phyloP scores from a whole-genome alignment of 225 moss, liverwort and hornwort species.

The Asterella californica region DNA sequence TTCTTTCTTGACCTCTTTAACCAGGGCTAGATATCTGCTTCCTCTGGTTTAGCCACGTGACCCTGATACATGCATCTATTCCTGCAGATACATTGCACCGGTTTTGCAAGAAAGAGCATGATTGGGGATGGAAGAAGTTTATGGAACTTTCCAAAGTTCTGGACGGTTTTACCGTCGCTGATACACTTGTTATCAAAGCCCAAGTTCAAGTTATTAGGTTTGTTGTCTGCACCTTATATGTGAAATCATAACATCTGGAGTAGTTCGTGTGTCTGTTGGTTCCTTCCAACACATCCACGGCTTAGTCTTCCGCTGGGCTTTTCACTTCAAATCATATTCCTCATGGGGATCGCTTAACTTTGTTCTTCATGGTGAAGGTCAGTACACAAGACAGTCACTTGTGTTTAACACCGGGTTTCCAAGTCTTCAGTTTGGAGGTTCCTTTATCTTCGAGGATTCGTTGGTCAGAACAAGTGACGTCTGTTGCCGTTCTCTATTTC shows the following conservation, averaged over 20 bases:
- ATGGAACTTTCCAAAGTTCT: slow-evolving; percentile 99
- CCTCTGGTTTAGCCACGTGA: slow-evolving; percentile 6
- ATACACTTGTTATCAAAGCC: slow-evolving; percentile 98
- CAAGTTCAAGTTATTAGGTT: slow-evolving; percentile 99
- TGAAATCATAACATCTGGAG: not conserved
- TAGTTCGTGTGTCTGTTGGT: slow-evolving; percentile 1
- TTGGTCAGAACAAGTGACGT: not conserved
- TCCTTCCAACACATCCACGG: not conserved
- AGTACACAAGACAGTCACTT: not conserved
- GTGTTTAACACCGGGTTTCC: not conserved
- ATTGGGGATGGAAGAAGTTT: slow-evolving; percentile 99
- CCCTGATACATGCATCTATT: slow-evolving; percentile 20
- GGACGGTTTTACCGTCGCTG: slow-evolving; percentile 95
- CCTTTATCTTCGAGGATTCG: not conserved
- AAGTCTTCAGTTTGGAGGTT: not conserved
- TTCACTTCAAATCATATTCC: not conserved
- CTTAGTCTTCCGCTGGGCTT: not conserved
- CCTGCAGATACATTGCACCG: slow-evolving; percentile 93
- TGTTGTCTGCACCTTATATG: slow-evolving; percentile 7
- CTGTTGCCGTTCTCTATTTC: not conserved
- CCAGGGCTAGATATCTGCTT: not conserved
- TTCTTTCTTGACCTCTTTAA: not conserved
- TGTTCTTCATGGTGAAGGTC: not conserved
- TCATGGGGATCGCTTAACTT: not conserved
- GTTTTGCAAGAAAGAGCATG: slow-evolving; percentile 99